Evolutionary conservation across 306 rosid species (phyloP), one percentile per base, ranked within the genome.

Genomic region (Ceratonia siliqua): DNA sequence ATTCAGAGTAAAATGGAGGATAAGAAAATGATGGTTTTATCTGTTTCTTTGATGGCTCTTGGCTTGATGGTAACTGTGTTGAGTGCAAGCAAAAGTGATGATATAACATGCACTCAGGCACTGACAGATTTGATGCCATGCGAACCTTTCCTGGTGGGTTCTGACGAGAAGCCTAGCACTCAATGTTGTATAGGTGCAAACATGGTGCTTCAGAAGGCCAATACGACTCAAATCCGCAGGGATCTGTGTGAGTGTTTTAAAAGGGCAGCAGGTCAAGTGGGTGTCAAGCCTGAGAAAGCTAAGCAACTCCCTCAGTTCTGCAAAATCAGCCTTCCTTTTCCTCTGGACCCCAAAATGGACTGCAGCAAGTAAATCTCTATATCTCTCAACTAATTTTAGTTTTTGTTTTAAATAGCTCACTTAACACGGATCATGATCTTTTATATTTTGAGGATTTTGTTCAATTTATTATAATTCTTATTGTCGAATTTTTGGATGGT

Each of bases 271-370:
- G 2, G 17, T 7, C 35, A 24, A 2, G 1, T 50, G 8, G 15
- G 20, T 6, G 9, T 80, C 17, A 45, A 53, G 20, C 58, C 14
- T 5, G 61, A 48, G 1, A 76, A 63, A 62, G 46, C 76, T 4
- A 21, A 15, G 8, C 5, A 25, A 9, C 27, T 80, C 17, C 75
- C 78, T 15, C 15, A 43, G 1, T 6, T 12, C 0, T 84, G 85
- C 78, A 17, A 73, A 0, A 22, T 80, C 48, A 3, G n/a, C n/a
- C 27, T 55, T 22, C 36, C 59, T 2, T 15, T 84, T 12, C 82
- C 85, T 14, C 52, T 80, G 3, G 85, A 77, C 33, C 87, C 85
- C 12, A 9, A 39, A 1, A 15, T 62, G 1, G 48, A 84, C 27
- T 80, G 85, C 25, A 52, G 1, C 77, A 8, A 0, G 87, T 84